Percentiles rank a stretch among this genome's conserved stretches.
phyloP scores from a whole-genome alignment of 1,284 basidiomycete genomes.

The Pseudozyma pruni region DNA sequence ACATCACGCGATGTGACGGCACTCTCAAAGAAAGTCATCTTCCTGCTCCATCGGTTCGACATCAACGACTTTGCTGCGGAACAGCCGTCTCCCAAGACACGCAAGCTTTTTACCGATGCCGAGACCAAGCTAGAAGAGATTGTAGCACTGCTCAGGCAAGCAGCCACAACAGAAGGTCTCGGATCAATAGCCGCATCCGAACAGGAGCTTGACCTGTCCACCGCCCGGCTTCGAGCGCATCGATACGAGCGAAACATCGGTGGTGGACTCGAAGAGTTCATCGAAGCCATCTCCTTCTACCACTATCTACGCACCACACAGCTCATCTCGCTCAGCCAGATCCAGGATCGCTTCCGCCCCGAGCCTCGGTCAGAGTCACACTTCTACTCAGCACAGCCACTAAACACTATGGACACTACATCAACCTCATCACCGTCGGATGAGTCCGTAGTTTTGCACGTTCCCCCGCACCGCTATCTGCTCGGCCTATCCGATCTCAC shows the following conservation, averaged over 20 bases:
- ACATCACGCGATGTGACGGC: conserved; percentile 82
- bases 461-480: conserved; percentile 82
- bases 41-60: conserved; percentile 82
- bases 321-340: conserved; percentile 78
- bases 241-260: conserved; percentile 60
- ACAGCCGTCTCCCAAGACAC: conserved; percentile 11
- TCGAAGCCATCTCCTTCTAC: conserved; percentile 89
- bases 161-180: conserved; percentile 69
- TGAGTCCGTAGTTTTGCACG: not conserved
- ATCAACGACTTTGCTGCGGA: conserved; percentile 22
- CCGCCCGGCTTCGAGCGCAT: conserved; percentile 15
- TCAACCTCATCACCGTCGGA: not conserved
- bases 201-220: not conserved
- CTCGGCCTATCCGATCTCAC: conserved; percentile 93
- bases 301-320: conserved; percentile 82
- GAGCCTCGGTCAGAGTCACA: conserved; percentile 14
- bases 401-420: not conserved
- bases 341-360: conserved; percentile 71
- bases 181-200: not conserved
- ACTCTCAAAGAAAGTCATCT: conserved; percentile 93
- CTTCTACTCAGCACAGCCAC: conserved; percentile 14
- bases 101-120: conserved; percentile 73
- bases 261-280: conserved; percentile 70
- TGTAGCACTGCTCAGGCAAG: conserved; percentile 74
- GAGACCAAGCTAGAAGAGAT: conserved; percentile 79